Evolutionary conservation across 495 filamentous ascomycete genomes (phyloP).

Genomic region (Penicillium roqueforti): DNA sequence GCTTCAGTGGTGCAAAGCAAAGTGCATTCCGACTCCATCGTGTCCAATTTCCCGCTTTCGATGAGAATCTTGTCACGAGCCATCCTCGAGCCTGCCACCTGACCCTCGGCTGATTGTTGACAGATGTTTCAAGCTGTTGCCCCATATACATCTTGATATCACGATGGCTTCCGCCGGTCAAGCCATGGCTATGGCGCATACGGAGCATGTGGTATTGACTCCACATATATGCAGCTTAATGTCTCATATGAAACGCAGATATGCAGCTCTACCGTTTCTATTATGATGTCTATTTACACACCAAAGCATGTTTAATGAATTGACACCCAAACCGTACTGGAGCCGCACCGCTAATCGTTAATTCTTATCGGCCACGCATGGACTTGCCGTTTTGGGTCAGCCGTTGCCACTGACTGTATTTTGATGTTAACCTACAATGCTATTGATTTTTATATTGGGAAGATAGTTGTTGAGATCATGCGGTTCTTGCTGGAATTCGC

Average conservation of each 20-base stretch:
- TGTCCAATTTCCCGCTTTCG: conserved; percentile 7
- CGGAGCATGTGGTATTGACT: neutral
- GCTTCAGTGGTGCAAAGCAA: conserved; percentile 5
- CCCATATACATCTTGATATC: neutral
- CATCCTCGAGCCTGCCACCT: neutral
- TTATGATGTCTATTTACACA: neutral
- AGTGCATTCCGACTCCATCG: conserved; percentile 1
- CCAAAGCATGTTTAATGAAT: neutral
- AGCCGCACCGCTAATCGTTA: conserved; percentile 15
- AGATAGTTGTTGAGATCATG: neutral
- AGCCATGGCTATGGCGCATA: neutral
- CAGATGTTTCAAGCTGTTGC: neutral
- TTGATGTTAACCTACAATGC: neutral
- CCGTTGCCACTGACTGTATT: conserved; percentile 15
- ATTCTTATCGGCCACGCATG: conserved; percentile 21
- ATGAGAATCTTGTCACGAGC: neutral
- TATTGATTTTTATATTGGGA: neutral
- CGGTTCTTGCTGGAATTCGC: neutral
- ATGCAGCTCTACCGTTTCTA: neutral
- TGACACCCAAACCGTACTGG: neutral
- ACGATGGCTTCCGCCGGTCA: neutral
- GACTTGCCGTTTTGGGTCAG: conserved; percentile 20
- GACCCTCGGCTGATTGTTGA: neutral
- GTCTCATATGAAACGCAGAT: neutral
- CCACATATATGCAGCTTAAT: neutral